Base-by-base conservation (phyloP, 306 rosid genomes). In the Vigna mungo region DNA sequence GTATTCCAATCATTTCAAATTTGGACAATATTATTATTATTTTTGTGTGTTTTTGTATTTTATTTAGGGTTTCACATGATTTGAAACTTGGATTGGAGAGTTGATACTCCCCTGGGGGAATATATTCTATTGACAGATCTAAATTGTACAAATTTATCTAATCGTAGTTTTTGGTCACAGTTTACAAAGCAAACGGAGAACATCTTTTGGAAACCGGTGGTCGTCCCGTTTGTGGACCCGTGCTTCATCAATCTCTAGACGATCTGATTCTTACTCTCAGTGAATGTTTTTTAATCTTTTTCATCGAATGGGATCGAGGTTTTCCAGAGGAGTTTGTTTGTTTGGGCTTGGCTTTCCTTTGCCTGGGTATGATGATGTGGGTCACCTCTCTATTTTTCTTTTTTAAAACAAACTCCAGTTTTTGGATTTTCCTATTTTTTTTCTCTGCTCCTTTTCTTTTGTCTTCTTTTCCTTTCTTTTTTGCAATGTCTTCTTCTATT, bases 181-280 rank as follows among this genome's bases (percentile, higher is more conserved):
- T 81, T 83, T 76, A 85, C 90, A 85, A 90, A 87, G 81, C 82
- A 80, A 85, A 83, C 66, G 61, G 67, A 82, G 97, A 77, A 91
- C 88, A 88, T 93, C 94, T 92, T 87, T 92, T 92, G 96, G 92
- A 92, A 88, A 90, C 96, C 85, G 89, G 92, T 86, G 89, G 86
- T 91, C 91, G 67, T 60, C 86, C 82, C 62, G 86, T 86, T 84
- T 87, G 91, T 87, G 85, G 83, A 87, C 80, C 81, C 81, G 78
- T 83, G 81, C 9, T 63, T 85, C 91, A 82, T 74, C 93, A 89
- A 87, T 89, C 91, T 89, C 93, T 51, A 89, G 81, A 82, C 85
- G 88, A 89, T 87, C 93, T 65, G 91, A 89, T 89, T 87, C 85
- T 82, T 58, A 17, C 71, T 37, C 68, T 78, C 36, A 56, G 63